These are phyloP conservation scores for Penicillium griseofulvum DNA, from an alignment of 2,329 filamentous ascomycete species.

Conservation along the genomic window DNA sequence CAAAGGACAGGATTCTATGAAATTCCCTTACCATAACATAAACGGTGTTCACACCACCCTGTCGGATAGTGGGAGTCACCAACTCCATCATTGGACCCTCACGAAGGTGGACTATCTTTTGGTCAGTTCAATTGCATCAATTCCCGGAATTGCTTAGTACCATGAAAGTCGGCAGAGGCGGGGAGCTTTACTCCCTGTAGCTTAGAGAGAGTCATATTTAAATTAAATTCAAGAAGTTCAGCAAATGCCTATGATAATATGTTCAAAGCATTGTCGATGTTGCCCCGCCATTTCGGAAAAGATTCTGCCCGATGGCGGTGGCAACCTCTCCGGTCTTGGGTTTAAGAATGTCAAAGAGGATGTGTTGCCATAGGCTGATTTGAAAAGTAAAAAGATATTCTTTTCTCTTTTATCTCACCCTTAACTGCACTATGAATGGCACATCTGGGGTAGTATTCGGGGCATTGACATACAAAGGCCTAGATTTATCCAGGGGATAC, in stretches of 20 bases:
- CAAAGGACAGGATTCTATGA: constrained; percentile 20
- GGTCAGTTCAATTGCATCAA: constrained; percentile 10
- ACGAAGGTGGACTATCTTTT: constrained; percentile 60
- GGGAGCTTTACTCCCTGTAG: constrained; percentile 52
- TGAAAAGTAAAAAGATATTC: background rate
- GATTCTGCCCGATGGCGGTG: constrained; percentile 27
- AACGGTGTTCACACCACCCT: constrained; percentile 65
- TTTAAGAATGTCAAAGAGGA: too few relatives aligned
- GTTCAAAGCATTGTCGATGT: constrained; percentile 1
- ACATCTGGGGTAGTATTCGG: background rate
- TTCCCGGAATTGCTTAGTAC: constrained; percentile 21
- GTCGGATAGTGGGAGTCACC: constrained; percentile 54
- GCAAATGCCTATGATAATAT: background rate
- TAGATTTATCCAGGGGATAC: background rate
- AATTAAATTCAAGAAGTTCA: background rate
- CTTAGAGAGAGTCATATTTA: constrained; percentile 34
- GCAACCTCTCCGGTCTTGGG: too few relatives aligned
- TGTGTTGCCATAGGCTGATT: background rate
- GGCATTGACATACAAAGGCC: background rate
- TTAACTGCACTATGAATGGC: background rate
- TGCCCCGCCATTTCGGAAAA: constrained; percentile 30
- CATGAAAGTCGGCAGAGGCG: constrained; percentile 64
- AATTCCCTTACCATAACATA: constrained; percentile 49
- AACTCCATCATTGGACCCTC: constrained; percentile 63
- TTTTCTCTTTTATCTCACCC: background rate